These are phyloP conservation scores for Candida sojae DNA, from an alignment of 1,139 yeast species.

Conservation along the genomic window DNA sequence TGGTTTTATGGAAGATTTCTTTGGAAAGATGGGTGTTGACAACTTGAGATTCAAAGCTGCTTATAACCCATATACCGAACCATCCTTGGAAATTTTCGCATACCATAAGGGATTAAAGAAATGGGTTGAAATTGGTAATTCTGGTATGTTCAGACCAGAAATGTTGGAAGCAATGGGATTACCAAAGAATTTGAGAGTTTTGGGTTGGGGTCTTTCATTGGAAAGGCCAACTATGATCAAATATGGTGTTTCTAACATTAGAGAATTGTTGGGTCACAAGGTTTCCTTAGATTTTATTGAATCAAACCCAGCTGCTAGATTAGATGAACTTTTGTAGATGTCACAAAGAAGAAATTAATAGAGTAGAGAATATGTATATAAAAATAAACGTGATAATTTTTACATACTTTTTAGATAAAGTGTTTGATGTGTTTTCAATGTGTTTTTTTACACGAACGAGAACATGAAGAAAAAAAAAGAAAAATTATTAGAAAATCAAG, in stretches of 20 bases:
- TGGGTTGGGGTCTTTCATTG: constrained; percentile 96
- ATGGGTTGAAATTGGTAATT: constrained; percentile 99
- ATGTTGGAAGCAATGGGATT: constrained; percentile 98
- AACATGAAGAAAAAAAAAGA: background rate
- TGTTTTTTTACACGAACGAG: too few species aligned
- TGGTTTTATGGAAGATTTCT: constrained; percentile 98
- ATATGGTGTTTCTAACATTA: constrained; percentile 91
- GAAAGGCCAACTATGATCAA: constrained; percentile 99
- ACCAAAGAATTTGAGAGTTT: constrained; percentile 89
- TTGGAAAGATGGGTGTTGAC: constrained; percentile 95
- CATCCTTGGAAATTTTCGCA: constrained; percentile 95
- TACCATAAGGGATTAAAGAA: constrained; percentile 93
- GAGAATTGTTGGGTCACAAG: constrained; percentile 94
- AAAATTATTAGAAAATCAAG: background rate
- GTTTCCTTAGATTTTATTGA: constrained; percentile 92
- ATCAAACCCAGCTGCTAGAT: constrained; percentile 95
- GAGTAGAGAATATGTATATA: constrained; percentile 1
- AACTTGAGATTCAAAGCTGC: constrained; percentile 97
- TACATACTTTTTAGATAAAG: too few species aligned
- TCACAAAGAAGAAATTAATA: background rate
- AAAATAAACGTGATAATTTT: background rate
- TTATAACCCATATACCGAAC: constrained; percentile 98
- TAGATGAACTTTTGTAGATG: constrained; percentile 56
- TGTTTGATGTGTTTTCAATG: too few species aligned
- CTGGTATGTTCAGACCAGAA: constrained; percentile 99